Conservation (phyloP, 306 rosid genomes). For the Citrullus mucosospermus region DNA sequence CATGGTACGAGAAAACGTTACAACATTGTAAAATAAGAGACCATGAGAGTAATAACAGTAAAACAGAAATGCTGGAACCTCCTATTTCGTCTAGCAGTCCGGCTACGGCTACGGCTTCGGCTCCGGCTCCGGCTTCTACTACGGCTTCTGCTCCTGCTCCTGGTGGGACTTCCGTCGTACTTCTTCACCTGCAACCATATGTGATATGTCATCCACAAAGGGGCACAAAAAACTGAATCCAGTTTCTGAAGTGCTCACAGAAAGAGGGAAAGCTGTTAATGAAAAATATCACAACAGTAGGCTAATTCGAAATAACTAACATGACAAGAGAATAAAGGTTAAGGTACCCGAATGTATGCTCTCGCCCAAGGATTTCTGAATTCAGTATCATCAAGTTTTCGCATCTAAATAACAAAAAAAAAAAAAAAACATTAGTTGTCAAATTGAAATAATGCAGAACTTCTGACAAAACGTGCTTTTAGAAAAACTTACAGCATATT, state of each 20-base stretch:
- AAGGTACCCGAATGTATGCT: conserved; percentile 66
- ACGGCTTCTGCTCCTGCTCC: conserved; percentile 66
- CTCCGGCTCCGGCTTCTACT: conserved; percentile 47
- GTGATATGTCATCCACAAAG: neutral
- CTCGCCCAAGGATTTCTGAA: conserved; percentile 98
- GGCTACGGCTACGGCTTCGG: conserved; percentile 62
- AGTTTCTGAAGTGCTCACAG: neutral
- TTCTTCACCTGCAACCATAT: conserved; percentile 58
- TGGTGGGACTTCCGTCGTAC: conserved; percentile 57
- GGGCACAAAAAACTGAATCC: neutral
- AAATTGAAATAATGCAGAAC: neutral
- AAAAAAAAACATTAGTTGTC: neutral
- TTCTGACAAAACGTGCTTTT: neutral
- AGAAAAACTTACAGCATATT: conserved; percentile 79
- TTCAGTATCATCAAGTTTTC: conserved; percentile 91
- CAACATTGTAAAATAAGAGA: neutral
- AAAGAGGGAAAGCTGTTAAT: neutral
- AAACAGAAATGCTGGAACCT: conserved; percentile 30
- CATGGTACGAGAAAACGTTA: neutral
- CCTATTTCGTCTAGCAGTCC: conserved; percentile 47
- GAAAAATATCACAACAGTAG: neutral
- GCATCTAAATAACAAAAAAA: conserved; percentile 34
- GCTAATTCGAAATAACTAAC: neutral
- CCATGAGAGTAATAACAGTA: neutral
- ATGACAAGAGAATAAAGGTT: neutral